Base-by-base conservation (phyloP, 2,329 filamentous ascomycete species). In the Xylaria sp. region DNA sequence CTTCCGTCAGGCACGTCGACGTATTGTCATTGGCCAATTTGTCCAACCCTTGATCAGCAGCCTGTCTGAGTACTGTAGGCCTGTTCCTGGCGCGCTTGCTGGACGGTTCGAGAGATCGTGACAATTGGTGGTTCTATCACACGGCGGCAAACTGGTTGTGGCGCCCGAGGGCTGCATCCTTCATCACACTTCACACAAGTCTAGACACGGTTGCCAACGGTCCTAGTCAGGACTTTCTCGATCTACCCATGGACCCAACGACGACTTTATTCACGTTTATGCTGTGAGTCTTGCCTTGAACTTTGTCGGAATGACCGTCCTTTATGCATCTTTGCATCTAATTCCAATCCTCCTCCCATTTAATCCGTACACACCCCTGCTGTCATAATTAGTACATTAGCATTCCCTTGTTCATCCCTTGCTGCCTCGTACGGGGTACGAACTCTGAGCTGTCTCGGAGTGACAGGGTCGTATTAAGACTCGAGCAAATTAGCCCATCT, bases 261-360 rank as follows among this genome's bases (percentile, higher is more conserved):
- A 89, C 87, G 21, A 88, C 88, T 62, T 85, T 91, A 69, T 83
- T 89, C 73, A 89, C 88, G 64, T 90, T 91, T 75, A 82, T 87
- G 77, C 77, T 89, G 87, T 89, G 80, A 85, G 86, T 87, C 60
- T 57, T 59, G 9, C 9, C 9, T 72, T 57, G 11, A 25, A 45
- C 3, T 2, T 45, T 46, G 17, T 53, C 58, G 68, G 63, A 60
- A 63, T 63, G 65, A 64, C 68, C 63, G 51, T 58, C 37, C 37
- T 68, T 60, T 58, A 50, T 67, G 50, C 19, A n/a, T 23, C 19
- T 38, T 25, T 38, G 14, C n/a, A n/a, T 21, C 8, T 17, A 11
- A 17, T 17, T 2, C 11, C 2, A 51, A 37, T 51, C 21, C 31
- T 37, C 7, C 31, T 51, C 4, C 23, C 15, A 23, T 9, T 40